These are phyloP conservation scores for Aspergillus fijiensis DNA, from an alignment of 2,329 filamentous ascomycete species.

Conservation along the genomic window DNA sequence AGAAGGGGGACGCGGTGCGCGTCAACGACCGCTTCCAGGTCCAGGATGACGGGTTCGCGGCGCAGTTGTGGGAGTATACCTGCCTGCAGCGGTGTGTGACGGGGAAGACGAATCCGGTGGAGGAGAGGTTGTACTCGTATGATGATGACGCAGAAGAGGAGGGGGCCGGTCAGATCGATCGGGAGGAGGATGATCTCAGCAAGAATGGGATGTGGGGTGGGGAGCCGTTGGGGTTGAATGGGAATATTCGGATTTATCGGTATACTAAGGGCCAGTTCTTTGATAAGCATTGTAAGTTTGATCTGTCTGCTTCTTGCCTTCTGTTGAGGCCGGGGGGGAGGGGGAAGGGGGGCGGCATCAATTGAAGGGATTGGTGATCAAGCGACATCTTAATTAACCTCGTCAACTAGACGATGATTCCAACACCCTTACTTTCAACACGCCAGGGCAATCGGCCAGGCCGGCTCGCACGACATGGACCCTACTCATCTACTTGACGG, in stretches of 20 bases:
- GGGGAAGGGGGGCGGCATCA: background rate
- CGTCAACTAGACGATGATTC: constrained; percentile 73
- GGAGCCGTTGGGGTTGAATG: constrained; percentile 77
- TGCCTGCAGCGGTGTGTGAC: constrained; percentile 64
- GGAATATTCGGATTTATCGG: constrained; percentile 85
- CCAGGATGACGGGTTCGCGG: constrained; percentile 71
- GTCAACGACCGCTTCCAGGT: constrained; percentile 90
- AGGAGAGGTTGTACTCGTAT: constrained; percentile 4
- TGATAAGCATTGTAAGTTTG: constrained; percentile 77
- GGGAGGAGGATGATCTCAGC: constrained; percentile 16
- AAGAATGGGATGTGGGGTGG: constrained; percentile 66
- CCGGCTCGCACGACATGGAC: constrained; percentile 84
- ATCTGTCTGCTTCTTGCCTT: background rate
- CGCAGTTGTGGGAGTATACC: constrained; percentile 73
- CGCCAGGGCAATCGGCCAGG: constrained; percentile 39
- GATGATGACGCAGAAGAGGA: constrained; percentile 21
- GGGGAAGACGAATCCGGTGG: constrained; percentile 26
- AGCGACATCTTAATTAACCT: no score
- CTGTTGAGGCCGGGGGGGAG: no score
- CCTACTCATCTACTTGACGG: constrained; percentile 81
- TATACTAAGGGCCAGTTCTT: constrained; percentile 88
- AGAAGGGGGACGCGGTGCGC: constrained; percentile 74
- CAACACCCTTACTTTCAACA: constrained; percentile 65
- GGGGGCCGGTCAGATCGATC: constrained; percentile 23
- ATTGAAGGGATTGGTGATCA: no score